Evolutionary conservation across 495 filamentous ascomycete genomes (phyloP), one percentile per base, ranked within the genome.

Genomic region (Penicillium robsamsonii): DNA sequence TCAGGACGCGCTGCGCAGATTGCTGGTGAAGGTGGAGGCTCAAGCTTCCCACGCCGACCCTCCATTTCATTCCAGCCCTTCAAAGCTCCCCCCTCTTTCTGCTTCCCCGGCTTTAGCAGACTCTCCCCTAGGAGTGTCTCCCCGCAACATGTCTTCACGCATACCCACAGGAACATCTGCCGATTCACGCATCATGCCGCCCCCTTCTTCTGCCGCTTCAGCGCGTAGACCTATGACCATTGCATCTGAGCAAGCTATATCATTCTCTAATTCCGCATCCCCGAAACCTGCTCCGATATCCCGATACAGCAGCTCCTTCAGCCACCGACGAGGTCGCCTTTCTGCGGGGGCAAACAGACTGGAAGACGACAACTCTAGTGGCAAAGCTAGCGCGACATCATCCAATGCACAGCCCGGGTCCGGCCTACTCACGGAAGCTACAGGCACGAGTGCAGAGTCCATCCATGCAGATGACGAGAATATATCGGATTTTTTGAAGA

Each of bases 51-150:
- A 46, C 79, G 89, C 58, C 85, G 92, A n/a, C 83, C 90, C 10
- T 97, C 92, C 0, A 82, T 96, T 15, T 96, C 92, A 2, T 96
- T 96, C 66, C 89, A 92, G 65, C 88, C 93, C 1, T 98, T 98
- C 74, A 98, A 97, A 73, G 90, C 92, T 7, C 90, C 92, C 92
- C 9, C 92, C 93, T 18, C 79, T 98, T 17, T 95, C 92, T 15
- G 88, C 89, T n/a, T 97, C 93, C 10, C 94, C 94, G 8, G 82
- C 84, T 8, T 72, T 82, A 35, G 66, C 71, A 17, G 84, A 85
- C 42, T 74, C 73, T 41, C 71, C 75, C 13, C 68, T 80, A 2
- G 75, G 76, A 9, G 71, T 73, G 15, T 93, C 87, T 5, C 90
- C 90, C 29, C 82, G 82, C 42, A 79, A 81, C 25, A 85, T 82